phyloP scores from a whole-genome alignment of 2,329 filamentous ascomycete species.

The Phaeosphaeriaceae sp. region DNA sequence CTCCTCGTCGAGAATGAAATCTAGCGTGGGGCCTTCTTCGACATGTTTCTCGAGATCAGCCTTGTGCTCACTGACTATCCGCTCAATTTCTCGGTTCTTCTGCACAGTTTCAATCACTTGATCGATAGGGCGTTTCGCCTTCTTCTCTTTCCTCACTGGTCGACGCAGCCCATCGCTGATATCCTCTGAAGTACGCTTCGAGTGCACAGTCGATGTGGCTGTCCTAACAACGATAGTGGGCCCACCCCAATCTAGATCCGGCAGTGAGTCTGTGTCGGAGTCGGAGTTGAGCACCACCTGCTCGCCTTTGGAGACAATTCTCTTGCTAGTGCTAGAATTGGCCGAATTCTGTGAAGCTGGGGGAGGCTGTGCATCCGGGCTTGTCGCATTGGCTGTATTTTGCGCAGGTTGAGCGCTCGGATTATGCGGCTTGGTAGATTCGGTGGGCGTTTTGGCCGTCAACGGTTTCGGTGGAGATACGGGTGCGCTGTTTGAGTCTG shows the following conservation, averaged over 20 bases:
- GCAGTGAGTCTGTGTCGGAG: conserved; percentile 63
- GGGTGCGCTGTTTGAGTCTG: conserved; percentile 9
- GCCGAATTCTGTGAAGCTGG: conserved; percentile 34
- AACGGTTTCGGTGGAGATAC: not conserved
- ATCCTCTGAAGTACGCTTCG: conserved; percentile 13
- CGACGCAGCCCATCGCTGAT: conserved; percentile 28
- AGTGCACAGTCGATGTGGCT: conserved; percentile 11
- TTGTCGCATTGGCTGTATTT: conserved; percentile 2
- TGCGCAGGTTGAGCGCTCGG: conserved; percentile 11
- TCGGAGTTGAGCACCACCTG: conserved; percentile 69
- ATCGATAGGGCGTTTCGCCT: conserved; percentile 25
- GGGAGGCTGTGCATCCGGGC: conserved; percentile 15
- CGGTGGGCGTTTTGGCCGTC: not conserved
- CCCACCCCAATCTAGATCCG: conserved; percentile 57
- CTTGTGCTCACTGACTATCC: conserved; percentile 32
- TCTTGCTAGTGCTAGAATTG: conserved; percentile 51
- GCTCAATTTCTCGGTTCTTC: conserved; percentile 32
- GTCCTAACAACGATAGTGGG: conserved; percentile 15
- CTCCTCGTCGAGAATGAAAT: conserved; percentile 29
- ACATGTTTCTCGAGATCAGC: conserved; percentile 31
- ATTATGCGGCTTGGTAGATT: not conserved
- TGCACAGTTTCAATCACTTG: conserved; percentile 32
- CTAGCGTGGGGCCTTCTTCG: conserved; percentile 12
- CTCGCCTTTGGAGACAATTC: conserved; percentile 61
- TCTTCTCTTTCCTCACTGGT: conserved; percentile 23